Evolutionary conservation across 139 green algal species (phyloP).

Genomic region (Eudorina sp.): DNA sequence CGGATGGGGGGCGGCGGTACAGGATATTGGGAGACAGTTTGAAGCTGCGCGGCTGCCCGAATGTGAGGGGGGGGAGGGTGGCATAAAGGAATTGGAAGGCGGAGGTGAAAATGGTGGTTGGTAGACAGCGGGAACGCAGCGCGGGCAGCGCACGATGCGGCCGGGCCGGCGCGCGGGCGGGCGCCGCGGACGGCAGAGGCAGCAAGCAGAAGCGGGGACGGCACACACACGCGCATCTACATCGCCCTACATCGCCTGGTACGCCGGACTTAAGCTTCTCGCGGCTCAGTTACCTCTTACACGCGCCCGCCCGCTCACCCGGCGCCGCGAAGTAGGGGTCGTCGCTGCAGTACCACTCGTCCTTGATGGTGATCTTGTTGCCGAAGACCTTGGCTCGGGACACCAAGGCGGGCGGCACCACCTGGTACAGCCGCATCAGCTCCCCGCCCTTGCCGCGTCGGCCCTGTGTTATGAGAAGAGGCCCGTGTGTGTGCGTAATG

Average conservation of each 20-base stretch:
- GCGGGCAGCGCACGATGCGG: no score
- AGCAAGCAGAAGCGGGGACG: no score
- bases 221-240: no score
- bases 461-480: neutral
- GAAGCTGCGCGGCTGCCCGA: no score
- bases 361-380: constrained; percentile 57
- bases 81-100: no score
- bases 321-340: constrained; percentile 59
- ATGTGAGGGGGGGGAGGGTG: no score
- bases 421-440: constrained; percentile 52
- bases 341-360: constrained; percentile 56
- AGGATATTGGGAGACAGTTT: neutral
- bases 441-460: constrained; percentile 14
- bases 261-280: no score
- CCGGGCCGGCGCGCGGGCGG: no score
- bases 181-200: no score
- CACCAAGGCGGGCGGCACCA: constrained; percentile 34
- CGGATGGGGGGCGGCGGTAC: neutral
- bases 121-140: no score
- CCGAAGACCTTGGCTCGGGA: constrained; percentile 44
- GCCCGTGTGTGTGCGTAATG: neutral
- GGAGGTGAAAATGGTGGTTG: no score
- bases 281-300: neutral
- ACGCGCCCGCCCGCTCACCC: constrained; percentile 2
- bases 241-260: no score